phyloP scores from a whole-genome alignment of 306 rosid species.

The Prinsepia uniflora region DNA sequence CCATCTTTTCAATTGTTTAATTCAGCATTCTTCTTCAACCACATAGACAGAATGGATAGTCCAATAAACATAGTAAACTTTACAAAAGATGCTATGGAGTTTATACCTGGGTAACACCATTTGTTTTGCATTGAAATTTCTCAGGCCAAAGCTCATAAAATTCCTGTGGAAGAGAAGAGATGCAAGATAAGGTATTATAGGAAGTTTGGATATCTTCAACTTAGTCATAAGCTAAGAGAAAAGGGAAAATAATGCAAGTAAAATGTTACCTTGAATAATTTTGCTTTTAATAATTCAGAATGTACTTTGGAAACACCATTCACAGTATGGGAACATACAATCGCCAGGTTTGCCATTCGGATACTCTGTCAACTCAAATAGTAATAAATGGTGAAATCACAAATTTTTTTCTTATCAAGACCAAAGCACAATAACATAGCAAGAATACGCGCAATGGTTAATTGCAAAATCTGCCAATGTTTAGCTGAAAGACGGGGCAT shows the following conservation, averaged over 20 bases:
- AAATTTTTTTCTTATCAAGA: background rate
- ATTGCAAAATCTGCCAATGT: no score
- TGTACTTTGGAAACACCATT: constrained; percentile 71
- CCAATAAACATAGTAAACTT: background rate
- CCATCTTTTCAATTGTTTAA: background rate
- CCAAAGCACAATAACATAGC: background rate
- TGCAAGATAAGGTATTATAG: constrained; percentile 12
- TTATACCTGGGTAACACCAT: constrained; percentile 74
- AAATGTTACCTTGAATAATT: constrained; percentile 53
- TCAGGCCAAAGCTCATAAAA: constrained; percentile 77
- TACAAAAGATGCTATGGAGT: background rate
- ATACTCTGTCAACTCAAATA: constrained; percentile 53
- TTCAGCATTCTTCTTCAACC: background rate
- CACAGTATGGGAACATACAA: constrained; percentile 58
- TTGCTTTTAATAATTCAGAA: constrained; percentile 46
- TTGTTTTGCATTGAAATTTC: constrained; percentile 68
- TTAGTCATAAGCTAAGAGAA: background rate
- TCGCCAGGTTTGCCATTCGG: constrained; percentile 58
- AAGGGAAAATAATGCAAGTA: constrained; percentile 3
- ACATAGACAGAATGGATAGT: background rate
- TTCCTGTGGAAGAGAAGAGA: constrained; percentile 44
- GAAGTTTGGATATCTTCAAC: constrained; percentile 10
- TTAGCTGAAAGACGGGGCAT: no score
- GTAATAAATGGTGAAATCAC: background rate
- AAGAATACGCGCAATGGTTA: background rate